Percentiles rank a stretch among this genome's conserved stretches.
Evolutionary conservation across 1,284 basidiomycete genomes (phyloP).

Genomic region (Pseudozyma flocculosa): DNA sequence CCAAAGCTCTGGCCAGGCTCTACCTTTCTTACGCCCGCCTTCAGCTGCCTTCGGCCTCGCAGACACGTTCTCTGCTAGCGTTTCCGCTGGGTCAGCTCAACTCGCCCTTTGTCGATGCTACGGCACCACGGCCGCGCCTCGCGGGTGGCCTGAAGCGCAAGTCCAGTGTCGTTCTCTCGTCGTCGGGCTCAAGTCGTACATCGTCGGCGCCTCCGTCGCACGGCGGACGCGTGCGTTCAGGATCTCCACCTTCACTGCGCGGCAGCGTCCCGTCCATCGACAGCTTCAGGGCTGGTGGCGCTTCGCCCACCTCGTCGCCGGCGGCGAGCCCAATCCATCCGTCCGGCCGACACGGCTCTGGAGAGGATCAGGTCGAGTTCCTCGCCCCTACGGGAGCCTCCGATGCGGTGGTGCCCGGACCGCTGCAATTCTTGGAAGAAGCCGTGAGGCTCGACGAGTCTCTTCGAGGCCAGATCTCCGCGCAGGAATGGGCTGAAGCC

Average conservation of each 20-base stretch:
- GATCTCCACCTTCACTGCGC: constrained; percentile 9
- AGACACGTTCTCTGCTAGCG: constrained; percentile 24
- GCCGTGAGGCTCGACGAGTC: constrained; percentile 23
- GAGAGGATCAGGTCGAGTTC: too few relatives aligned
- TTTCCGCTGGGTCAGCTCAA: constrained; percentile 39
- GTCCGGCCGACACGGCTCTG: too few relatives aligned
- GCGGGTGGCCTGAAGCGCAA: constrained; percentile 1
- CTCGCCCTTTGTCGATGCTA: constrained; percentile 23
- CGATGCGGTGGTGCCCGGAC: constrained; percentile 8
- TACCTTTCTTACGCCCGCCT: constrained; percentile 40
- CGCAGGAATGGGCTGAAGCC: constrained; percentile 26
- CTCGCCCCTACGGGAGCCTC: not conserved
- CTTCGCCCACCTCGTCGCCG: constrained; percentile 14
- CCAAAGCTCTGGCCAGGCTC: constrained; percentile 35
- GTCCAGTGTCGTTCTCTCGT: constrained; percentile 4
- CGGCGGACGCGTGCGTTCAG: constrained; percentile 9
- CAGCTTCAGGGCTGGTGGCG: constrained; percentile 9
- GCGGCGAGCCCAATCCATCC: not conserved
- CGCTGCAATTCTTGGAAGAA: constrained; percentile 30
- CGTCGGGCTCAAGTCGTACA: constrained; percentile 21
- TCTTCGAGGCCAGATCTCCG: constrained; percentile 11
- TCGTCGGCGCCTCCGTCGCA: constrained; percentile 16
- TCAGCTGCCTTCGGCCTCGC: constrained; percentile 24
- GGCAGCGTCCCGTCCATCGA: constrained; percentile 20
- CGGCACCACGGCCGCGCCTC: constrained; percentile 5